Base-by-base conservation (phyloP, 192 early-diverging fungal species). In the Coemansia sp. region DNA sequence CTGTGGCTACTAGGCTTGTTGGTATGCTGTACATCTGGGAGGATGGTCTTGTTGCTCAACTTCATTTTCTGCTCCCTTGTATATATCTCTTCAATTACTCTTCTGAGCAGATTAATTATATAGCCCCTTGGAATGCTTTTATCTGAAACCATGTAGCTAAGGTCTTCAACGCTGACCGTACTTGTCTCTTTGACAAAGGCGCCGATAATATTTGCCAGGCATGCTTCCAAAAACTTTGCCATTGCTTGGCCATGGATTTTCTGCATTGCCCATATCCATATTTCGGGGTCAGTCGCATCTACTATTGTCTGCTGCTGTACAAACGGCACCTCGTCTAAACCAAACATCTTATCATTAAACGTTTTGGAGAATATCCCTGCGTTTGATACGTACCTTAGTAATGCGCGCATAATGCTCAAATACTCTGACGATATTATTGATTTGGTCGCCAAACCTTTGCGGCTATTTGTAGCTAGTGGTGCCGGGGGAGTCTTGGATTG, bases 231-330 rank as follows among this genome's bases (percentile, higher is more conserved):
- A 14, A 35, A 35, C 4, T 24, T 18, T n/a, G 24, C n/a, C 46
- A 48, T 48, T 3, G 8, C 11, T 3, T 20, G n/a, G 9, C 46
- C 46, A 23, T 48, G 46, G 9, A 18, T 48, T 4, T 32, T 19
- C n/a, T 35, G 32, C 25, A 48, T 32, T 33, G 22, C 18, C 46
- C 46, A 48, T 11, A 48, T 20, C 19, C 46, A 48, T 32, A 48
- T 2, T 20, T 48, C 46, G 14, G 20, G 27, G 10, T 36, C 32
- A 3, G 46, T 35, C 5, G 35, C 33, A 19, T 33, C 19, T 11
- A 32, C 27, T 11, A 48, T 19, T 3, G 24, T 14, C 11, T 18
- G 5, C 23, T 48, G 17, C 19, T 20, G 18, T 33, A 35, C 19
- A 18, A 24, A 5, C 19, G 30, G 7, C 46, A 48, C 6, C 9